Percentiles rank a stretch among this genome's conserved stretches.
Conservation (phyloP, 768 basidiomycete species). For the Suillus weaverae region DNA sequence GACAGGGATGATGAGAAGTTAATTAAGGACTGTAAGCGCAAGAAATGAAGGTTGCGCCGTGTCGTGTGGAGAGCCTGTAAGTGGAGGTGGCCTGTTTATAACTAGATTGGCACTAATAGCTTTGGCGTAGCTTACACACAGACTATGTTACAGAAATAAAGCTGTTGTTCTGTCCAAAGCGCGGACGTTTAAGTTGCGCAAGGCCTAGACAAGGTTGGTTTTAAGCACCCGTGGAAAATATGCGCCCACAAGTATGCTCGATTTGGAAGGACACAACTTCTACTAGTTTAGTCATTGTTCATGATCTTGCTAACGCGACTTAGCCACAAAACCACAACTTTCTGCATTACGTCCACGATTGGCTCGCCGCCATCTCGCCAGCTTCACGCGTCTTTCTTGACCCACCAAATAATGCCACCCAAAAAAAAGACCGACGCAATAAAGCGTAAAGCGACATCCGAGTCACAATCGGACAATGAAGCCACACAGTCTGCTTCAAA, state of each 20-base stretch:
- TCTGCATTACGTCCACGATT: not conserved
- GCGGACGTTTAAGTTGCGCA: not conserved
- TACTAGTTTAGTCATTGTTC: too few species aligned
- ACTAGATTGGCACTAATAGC: not conserved
- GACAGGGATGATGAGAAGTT: constrained; percentile 11
- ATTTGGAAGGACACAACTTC: constrained; percentile 3
- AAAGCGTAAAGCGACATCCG: constrained; percentile 33
- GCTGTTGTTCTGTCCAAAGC: constrained; percentile 15
- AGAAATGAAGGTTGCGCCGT: constrained; percentile 9
- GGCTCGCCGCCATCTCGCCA: not conserved
- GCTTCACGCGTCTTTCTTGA: not conserved
- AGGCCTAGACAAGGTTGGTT: constrained; percentile 9
- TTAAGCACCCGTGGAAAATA: constrained; percentile 9
- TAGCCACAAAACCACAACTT: not conserved
- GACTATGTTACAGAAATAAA: constrained; percentile 8
- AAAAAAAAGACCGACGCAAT: constrained; percentile 28
- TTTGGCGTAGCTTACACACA: constrained; percentile 10
- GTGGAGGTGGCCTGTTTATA: constrained; percentile 1
- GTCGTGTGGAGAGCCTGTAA: not conserved
- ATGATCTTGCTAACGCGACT: not conserved
- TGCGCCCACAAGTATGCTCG: constrained; percentile 16
- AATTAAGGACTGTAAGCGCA: constrained; percentile 10
- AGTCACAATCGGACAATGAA: constrained; percentile 29
- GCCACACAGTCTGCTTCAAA: constrained; percentile 23
- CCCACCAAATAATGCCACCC: constrained; percentile 27